Conservation (phyloP, 352 stramenopile genomes). For the Phytophthora pinifolia region DNA sequence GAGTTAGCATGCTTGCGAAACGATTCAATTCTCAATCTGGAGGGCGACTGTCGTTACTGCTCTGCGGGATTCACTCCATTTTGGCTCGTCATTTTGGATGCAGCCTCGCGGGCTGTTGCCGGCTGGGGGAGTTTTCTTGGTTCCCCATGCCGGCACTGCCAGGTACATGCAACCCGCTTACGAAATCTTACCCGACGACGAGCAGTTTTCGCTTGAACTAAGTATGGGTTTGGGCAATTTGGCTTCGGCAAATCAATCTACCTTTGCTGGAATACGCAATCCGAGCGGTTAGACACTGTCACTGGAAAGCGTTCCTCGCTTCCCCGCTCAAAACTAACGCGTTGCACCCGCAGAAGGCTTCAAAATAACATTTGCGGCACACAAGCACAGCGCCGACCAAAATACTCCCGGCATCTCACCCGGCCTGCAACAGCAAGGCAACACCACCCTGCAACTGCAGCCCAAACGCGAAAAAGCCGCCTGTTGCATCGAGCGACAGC, state of each 20-base stretch:
- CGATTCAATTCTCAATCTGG: no score
- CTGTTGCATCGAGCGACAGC: slow-evolving; percentile 14
- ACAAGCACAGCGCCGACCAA: slow-evolving; percentile 19
- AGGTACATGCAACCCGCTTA: slow-evolving; percentile 15
- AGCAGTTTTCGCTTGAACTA: slow-evolving; percentile 18
- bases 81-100: no score
- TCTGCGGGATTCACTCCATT: no score
- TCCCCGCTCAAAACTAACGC: slow-evolving; percentile 22
- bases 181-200: slow-evolving; percentile 21
- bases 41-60: no score
- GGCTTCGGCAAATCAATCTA: slow-evolving; percentile 12
- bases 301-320: not conserved
- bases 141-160: no score
- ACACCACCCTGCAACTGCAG: slow-evolving; percentile 17
- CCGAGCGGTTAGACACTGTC: slow-evolving; percentile 23
- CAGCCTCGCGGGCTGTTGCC: no score
- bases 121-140: no score
- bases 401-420: slow-evolving; percentile 36
- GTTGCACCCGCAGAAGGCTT: slow-evolving; percentile 17
- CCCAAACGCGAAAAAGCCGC: slow-evolving; percentile 30
- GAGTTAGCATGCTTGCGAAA: not conserved
- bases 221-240: slow-evolving; percentile 14
- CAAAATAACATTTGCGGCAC: slow-evolving; percentile 35
- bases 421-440: slow-evolving; percentile 6
- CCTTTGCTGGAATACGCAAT: slow-evolving; percentile 26